Base-by-base conservation (phyloP, 1,139 yeast genomes). In the Candida labiduridarum region DNA sequence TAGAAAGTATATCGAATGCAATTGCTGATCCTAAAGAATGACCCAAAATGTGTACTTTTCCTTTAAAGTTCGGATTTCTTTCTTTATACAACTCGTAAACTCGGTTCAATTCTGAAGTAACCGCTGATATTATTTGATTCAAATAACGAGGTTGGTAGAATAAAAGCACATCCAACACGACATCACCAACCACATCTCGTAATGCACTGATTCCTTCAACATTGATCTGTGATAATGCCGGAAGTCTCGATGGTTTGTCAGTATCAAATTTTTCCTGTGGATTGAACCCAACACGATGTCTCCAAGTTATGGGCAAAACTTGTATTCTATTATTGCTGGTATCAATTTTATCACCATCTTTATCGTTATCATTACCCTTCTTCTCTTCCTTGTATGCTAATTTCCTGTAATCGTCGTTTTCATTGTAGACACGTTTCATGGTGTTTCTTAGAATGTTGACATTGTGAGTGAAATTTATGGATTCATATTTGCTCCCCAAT, bases 11-110 rank as follows among this genome's bases (percentile, higher is more conserved):
- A 65, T 94, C 99, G 58, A 89, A 83, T 1, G 87, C 80, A 49
- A 94, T 89, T 0, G 94, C 86, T 15, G 96, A 87, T 0, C 99
- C 99, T 27, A 94, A 69, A 0, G 97, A 91, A 66, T 94, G 99
- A 1, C 97, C 98, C 60, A 94, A 73, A 2, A 94, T 66, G 59
- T 92, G 91, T 0, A 91, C 85, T 53, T 84, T 81, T 0, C 97
- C 97, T 19, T 82, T 74, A 66, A 90, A 91, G 15, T 78, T 70
- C 0, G 97, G 96, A 59, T 92, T 87, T 51, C 82, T 72, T 50
- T 81, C 73, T 54, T 74, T 69, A 64, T 84, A 91, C 45, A 79
- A 67, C 8, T 72, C 67, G 64, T 86, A 89, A 0, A 89, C 82
- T 2, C 84, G 63, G 65, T 94, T 94, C 25, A 94, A 79, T 59